Base-by-base conservation (phyloP, 345 rosid genomes). In the Acer saccharum region DNA sequence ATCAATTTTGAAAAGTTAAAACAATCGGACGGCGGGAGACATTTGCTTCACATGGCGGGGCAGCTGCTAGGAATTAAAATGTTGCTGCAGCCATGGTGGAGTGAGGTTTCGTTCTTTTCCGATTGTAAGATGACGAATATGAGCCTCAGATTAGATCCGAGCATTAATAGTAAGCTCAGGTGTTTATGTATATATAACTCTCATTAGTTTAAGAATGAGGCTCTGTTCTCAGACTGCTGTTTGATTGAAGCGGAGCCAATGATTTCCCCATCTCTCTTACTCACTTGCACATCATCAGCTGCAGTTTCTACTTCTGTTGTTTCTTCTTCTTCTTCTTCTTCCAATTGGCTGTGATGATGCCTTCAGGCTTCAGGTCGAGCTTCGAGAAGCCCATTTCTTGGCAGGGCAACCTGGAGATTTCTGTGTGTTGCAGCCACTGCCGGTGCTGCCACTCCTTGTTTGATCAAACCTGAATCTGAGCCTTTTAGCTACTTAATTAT, bases 61-160 rank as follows among this genome's bases (percentile, higher is more conserved):
- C 69, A 32, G 62, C 63, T 12, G 18, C 20, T 9, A 32, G 35
- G 35, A 52, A 32, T 32, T 32, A 32, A 52, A 3, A 52, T 52
- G 29, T 62, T 21, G 76, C 29, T 75, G 72, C 72, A 52, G 72
- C 72, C 70, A 63, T 46, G 61, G 69, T 46, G 17, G 57, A 52
- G 46, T 11, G 6, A 64, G 7, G 69, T 74, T 64, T 46, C 68
- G 0, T 20, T 44, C 43, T 9, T 60, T 50, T 52, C 71, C 20
- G 32, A 35, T 32, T 32, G 35, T 32, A 11, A 29, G 23, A 52
- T 50, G 29, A 14, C 44, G 52, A 75, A 65, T 32, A 61, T 65
- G 77, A 75, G 78, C 78, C 70, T 65, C 68, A 18, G 6, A 43
- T 58, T n/a, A n/a, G 50, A 46, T 46, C 50, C 50, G 50, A 46